These are phyloP conservation scores for Iberis pinnata DNA, from an alignment of 345 rosid species.

Conservation along the genomic window DNA sequence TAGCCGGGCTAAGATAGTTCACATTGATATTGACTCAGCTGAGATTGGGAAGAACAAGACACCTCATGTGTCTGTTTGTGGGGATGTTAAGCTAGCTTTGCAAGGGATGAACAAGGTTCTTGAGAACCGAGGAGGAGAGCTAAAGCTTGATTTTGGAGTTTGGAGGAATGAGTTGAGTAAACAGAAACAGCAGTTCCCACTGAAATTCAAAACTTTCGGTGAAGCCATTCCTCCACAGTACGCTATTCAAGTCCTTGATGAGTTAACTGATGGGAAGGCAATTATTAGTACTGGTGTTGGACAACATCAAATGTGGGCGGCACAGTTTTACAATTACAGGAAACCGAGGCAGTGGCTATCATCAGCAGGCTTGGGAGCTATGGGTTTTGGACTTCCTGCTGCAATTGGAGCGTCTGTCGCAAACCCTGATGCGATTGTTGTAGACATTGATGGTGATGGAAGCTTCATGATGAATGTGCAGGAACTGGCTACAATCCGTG, in stretches of 20 bases:
- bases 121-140: conserved; percentile 41
- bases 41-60: conserved; percentile 99
- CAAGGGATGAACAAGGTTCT: conserved; percentile 60
- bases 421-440: conserved; percentile 64
- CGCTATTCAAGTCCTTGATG: conserved; percentile 82
- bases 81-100: conserved; percentile 75
- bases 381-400: conserved; percentile 98
- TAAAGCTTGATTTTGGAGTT: conserved; percentile 48
- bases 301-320: conserved; percentile 99
- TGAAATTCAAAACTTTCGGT: conserved; percentile 72
- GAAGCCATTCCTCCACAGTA: conserved; percentile 92
- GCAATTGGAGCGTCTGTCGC: conserved; percentile 99
- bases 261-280: conserved; percentile 74
- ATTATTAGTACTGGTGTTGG: conserved; percentile 93
- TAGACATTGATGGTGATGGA: conserved; percentile 98
- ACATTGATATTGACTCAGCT: conserved; percentile 86
- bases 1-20: conserved; percentile 87
- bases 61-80: conserved; percentile 87
- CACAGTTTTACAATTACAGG: conserved; percentile 91
- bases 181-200: conserved; percentile 61
- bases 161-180: conserved; percentile 75
- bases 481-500: conserved; percentile 78
- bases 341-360: conserved; percentile 90
- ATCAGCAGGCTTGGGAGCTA: conserved; percentile 90
- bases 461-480: conserved; percentile 96